Percentiles rank a stretch among this genome's conserved stretches.
Conservation (phyloP, 805 yeast species). For the Sugiyamaella lignohabitans region DNA sequence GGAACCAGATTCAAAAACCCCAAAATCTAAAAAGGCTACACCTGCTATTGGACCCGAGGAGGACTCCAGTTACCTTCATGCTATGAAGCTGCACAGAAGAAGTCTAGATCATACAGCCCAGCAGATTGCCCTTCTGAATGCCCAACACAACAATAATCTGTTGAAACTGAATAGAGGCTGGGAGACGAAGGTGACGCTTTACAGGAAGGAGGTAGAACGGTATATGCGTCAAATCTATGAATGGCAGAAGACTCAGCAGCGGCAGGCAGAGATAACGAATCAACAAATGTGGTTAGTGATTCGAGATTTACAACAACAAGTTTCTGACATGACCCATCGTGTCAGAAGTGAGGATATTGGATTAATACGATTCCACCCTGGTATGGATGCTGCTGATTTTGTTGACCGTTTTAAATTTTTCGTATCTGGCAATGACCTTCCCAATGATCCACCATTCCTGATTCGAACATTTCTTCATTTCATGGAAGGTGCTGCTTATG, state of each 20-base stretch:
- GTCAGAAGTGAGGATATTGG: constrained; percentile 1
- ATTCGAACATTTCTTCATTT: constrained; percentile 1
- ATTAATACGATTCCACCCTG: constrained; percentile 3
- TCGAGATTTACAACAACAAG: constrained; percentile 3
- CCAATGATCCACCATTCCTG: constrained; percentile 1
- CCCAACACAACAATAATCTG: not conserved
- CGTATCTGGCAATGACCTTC: not conserved
- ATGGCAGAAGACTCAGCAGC: constrained; percentile 7
- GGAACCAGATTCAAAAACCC: too few species aligned
- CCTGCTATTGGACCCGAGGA: too few species aligned
- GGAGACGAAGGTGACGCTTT: not conserved
- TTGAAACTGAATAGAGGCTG: not conserved
- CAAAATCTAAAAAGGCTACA: too few species aligned
- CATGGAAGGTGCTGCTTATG: constrained; percentile 3
- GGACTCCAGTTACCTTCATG: too few species aligned
- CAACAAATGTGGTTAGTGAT: constrained; percentile 1
- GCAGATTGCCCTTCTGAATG: not conserved
- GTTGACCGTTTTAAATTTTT: constrained; percentile 2
- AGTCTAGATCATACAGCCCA: not conserved
- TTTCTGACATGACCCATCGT: not conserved
- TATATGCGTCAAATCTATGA: constrained; percentile 4
- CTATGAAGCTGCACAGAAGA: not conserved
- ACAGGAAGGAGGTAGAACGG: not conserved
- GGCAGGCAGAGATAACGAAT: not conserved
- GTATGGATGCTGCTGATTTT: constrained; percentile 3